A percentile compares a stretch with the other conserved stretches of the same genome.
These are phyloP conservation scores for Xylariaceae sp. DNA, from an alignment of 2,329 filamentous ascomycete genomes.

Conservation along the genomic window DNA sequence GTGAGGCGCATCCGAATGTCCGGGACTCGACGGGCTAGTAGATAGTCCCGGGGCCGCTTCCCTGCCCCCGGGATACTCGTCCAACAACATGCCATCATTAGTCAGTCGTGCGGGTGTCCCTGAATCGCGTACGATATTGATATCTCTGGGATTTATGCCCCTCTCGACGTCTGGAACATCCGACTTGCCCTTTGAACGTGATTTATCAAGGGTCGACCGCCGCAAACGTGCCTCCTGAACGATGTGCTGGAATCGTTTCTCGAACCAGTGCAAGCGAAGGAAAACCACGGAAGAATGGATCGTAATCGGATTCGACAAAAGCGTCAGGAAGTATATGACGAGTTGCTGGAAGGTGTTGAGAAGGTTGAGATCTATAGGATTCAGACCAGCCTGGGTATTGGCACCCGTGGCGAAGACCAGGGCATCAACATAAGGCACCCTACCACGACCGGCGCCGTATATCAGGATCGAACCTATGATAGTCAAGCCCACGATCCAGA, in stretches of 20 bases:
- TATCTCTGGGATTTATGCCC: constrained; percentile 61
- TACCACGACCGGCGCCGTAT: constrained; percentile 53
- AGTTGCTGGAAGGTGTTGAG: constrained; percentile 70
- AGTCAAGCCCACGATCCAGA: constrained; percentile 71
- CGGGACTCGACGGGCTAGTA: not conserved
- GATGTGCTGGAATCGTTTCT: constrained; percentile 86
- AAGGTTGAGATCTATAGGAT: constrained; percentile 66
- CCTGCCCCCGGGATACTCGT: not conserved
- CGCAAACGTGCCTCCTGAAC: constrained; percentile 65
- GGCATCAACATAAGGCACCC: constrained; percentile 75
- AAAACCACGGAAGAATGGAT: constrained; percentile 86
- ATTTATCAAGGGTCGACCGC: constrained; percentile 58
- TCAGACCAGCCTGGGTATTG: constrained; percentile 88
- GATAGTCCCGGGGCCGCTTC: not conserved
- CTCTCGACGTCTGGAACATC: constrained; percentile 49
- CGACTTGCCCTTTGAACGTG: constrained; percentile 47
- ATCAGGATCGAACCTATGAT: constrained; percentile 74
- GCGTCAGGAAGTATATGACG: constrained; percentile 64
- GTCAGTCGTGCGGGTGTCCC: constrained; percentile 52
- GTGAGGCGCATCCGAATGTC: constrained; percentile 33
- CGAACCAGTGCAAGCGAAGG: constrained; percentile 93
- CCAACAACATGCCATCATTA: constrained; percentile 54
- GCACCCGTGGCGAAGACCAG: constrained; percentile 82
- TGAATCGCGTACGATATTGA: constrained; percentile 59
- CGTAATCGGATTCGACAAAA: constrained; percentile 76